Base-by-base conservation (phyloP, 306 rosid species). In the Cicer judaicum region DNA sequence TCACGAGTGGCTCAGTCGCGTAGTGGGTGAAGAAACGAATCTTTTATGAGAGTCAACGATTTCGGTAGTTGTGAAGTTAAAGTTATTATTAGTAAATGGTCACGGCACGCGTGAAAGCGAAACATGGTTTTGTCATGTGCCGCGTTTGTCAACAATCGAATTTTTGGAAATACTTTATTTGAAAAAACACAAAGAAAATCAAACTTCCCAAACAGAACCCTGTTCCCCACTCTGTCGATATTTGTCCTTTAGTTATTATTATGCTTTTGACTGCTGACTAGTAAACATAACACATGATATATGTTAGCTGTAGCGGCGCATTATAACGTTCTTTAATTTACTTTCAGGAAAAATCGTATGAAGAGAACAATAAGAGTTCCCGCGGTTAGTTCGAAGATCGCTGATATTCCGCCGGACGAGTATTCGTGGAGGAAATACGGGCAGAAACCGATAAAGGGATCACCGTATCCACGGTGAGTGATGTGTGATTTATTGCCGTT, bases 391-490 rank as follows among this genome's bases (percentile, higher is more conserved):
- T 79, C 97, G 0, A 93, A 88, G 68, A 70, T 91, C 10, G 98
- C 98, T 6, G 97, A 93, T 67, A 91, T 93, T 53, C 98, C 98
- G 3, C 49, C 91, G 10, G 98, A 93, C 73, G 97, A 91, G 75
- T 91, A 68, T 24, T 89, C 96, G 0, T 93, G 98, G 98, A 77
- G 98, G 11, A 93, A 93, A 61, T 93, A 93, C 76, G 98, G 98
- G 7, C 97, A 91, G 71, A 93, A 93, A 73, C 97, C 97, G 61
- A 93, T 93, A 76, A 93, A 93, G 75, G 98, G 97, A 2, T 89
- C 98, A 0, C 93, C 97, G 0, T 89, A 85, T 75, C 98, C 98
- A 47, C 75, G 98, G 98, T 93, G 55, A 66, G 82, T 10, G 9
- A 16, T 2, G 11, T 7, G 7, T 55, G 56, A 67, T 60, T 0